A percentile compares a stretch with the other conserved stretches of the same genome.
These are phyloP conservation scores for Allium cepa DNA, from an alignment of 106 monocot genomes.

Conservation along the genomic window DNA sequence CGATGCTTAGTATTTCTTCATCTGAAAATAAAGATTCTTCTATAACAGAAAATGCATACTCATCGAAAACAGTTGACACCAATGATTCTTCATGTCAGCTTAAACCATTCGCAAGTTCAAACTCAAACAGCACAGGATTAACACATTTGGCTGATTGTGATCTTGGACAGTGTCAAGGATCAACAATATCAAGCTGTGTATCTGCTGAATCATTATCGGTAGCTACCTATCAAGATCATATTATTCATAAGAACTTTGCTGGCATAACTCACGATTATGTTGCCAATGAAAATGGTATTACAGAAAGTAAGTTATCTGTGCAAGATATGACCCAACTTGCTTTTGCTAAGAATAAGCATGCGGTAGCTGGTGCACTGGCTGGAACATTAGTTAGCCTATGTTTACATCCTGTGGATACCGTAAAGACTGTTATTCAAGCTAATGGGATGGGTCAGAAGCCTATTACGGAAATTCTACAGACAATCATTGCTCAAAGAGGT, in stretches of 20 bases:
- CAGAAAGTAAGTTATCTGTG: conserved; percentile 8
- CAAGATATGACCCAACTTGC: conserved; percentile 33
- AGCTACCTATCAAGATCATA: conserved; percentile 11
- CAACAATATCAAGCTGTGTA: conserved; percentile 6
- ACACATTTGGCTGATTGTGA: conserved; percentile 10
- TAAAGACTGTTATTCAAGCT: conserved; percentile 87
- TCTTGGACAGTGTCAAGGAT: conserved; percentile 11
- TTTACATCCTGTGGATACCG: conserved; percentile 90
- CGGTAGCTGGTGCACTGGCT: conserved; percentile 86
- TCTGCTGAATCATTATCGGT: conserved; percentile 14
- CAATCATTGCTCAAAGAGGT: conserved; percentile 76
- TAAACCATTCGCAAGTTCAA: conserved; percentile 6
- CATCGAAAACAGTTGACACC: conserved; percentile 8
- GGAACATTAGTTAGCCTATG: conserved; percentile 82
- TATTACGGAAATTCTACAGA: conserved; percentile 26
- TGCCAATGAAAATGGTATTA: conserved; percentile 2
- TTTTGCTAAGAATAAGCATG: conserved; percentile 55
- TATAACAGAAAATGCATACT: conserved; percentile 1
- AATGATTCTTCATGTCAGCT: conserved; percentile 13
- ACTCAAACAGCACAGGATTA: conserved; percentile 12
- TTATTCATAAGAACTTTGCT: conserved; percentile 11
- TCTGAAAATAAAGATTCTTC: conserved; percentile 8
- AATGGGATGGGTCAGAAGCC: conserved; percentile 30
- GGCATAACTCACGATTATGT: conserved; percentile 2
- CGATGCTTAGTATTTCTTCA: neutral